Evolutionary conservation across 495 filamentous ascomycete species (phyloP).

Genomic region (Neurospora sp.): DNA sequence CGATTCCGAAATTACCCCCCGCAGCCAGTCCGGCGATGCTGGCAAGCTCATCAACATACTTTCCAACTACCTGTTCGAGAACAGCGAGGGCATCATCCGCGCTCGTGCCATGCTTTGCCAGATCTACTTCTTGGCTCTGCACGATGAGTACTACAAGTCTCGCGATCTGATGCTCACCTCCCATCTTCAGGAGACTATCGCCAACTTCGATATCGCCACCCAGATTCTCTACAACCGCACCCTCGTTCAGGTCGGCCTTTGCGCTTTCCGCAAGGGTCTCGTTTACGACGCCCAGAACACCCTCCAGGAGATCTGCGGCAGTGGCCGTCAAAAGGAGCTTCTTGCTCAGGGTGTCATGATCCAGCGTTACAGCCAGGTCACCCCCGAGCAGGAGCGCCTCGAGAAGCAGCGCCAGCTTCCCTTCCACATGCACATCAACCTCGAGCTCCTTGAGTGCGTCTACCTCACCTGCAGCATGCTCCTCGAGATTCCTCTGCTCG

Average conservation of each 20-base stretch:
- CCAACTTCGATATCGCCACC: conserved; percentile 87
- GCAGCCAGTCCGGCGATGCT: conserved; percentile 52
- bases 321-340: conserved; percentile 93
- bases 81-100: conserved; percentile 91
- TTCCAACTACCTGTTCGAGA: conserved; percentile 86
- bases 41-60: conserved; percentile 71
- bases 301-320: conserved; percentile 94
- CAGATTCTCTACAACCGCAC: conserved; percentile 99
- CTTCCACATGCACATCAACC: conserved; percentile 99
- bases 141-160: conserved; percentile 94
- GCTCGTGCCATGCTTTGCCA: conserved; percentile 97
- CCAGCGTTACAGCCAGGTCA: conserved; percentile 88
- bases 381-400: conserved; percentile 92
- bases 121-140: conserved; percentile 94
- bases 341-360: conserved; percentile 97
- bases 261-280: conserved; percentile 92
- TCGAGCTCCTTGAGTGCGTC: conserved; percentile 94
- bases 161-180: conserved; percentile 99
- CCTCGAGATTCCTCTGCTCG: conserved; percentile 92
- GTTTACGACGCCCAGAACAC: conserved; percentile 96
- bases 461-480: conserved; percentile 99
- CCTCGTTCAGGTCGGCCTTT: conserved; percentile 93
- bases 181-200: conserved; percentile 93
- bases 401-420: conserved; percentile 94
- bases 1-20: conserved; percentile 73